Base-by-base conservation (phyloP, 495 filamentous ascomycete species). In the Lophiotrema nucula region DNA sequence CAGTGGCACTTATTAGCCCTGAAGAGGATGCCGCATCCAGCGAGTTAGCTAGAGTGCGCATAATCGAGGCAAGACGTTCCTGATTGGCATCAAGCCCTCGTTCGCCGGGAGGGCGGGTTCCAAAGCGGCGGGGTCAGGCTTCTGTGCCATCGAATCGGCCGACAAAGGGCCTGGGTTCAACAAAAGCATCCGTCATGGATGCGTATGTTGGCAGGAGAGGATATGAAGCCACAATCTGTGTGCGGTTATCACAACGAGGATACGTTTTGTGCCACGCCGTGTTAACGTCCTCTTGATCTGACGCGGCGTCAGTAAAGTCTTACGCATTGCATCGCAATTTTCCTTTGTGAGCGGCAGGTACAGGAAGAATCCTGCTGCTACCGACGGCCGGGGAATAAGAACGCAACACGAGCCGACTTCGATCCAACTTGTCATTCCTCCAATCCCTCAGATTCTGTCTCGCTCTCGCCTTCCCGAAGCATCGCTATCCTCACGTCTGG, bases 31-130 rank as follows among this genome's bases (percentile, higher is more conserved):
- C 41, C 21, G 3, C 25, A 25, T 47, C 47, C 47, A 51, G 53
- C 60, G 43, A 42, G 16, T 39, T 13, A 21, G 56, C 19, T 19
- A 37, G 4, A 37, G 24, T 59, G 49, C 39, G 42, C 27, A 23
- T 47, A 15, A 38, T 53, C 24, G 56, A 25, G 31, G 56, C 49
- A 28, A 26, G 13, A 12, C 41, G 53, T 38, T 23, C 61, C 61
- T 59, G 61, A 59, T 64, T 64, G 61, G 61, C 61, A 64, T 58
- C 22, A 41, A 38, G 42, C 25, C 13, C 24, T 39, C 19, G 16
- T 50, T 47, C 42, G 25, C 54, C 61, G 55, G 61, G 55, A 64
- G 61, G 13, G 61, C 50, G 55, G 61, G 55, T 35, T 31, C 47
- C 53, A 47, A n/a, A 53, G 60, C 60, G 47, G 44, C 53, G 52